Evolutionary conservation across 2,329 filamentous ascomycete species (phyloP).

Genomic region (Raffaelea arxii): DNA sequence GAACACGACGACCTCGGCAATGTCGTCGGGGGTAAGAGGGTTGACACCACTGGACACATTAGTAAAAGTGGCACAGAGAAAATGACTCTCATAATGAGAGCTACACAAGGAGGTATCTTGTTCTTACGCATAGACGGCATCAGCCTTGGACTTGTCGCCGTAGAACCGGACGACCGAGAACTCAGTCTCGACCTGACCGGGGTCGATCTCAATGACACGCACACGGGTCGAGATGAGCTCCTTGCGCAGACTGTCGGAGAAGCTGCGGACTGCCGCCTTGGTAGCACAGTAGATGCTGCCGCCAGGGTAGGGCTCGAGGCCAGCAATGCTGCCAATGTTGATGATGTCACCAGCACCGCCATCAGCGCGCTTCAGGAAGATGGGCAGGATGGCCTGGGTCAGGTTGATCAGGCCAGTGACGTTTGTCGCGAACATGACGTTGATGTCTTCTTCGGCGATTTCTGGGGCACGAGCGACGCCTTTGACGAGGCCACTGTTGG

Average conservation of each 20-base stretch:
- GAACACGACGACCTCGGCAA: constrained; percentile 86
- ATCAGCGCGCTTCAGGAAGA: constrained; percentile 67
- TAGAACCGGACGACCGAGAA: constrained; percentile 84
- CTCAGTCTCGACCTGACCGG: constrained; percentile 89
- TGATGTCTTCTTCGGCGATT: constrained; percentile 73
- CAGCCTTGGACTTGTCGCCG: constrained; percentile 80
- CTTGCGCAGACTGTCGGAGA: constrained; percentile 72
- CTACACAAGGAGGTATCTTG: not conserved
- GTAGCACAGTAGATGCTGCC: constrained; percentile 90
- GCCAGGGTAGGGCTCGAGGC: constrained; percentile 73
- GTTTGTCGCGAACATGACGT: constrained; percentile 85
- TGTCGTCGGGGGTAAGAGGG: constrained; percentile 79
- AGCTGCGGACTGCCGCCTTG: constrained; percentile 78
- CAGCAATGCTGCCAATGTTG: constrained; percentile 88
- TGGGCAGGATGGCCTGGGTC: constrained; percentile 81
- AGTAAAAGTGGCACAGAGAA: not conserved
- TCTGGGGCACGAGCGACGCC: constrained; percentile 78
- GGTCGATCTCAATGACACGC: constrained; percentile 79
- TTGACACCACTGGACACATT: constrained; percentile 52
- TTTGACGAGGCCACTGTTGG: constrained; percentile 68
- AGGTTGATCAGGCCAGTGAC: constrained; percentile 92
- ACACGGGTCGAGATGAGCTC: constrained; percentile 76
- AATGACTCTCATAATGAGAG: not conserved
- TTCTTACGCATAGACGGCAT: constrained; percentile 74
- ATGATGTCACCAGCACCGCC: constrained; percentile 87